These are phyloP conservation scores for Candida ponderosae DNA, from an alignment of 805 yeast species.

Conservation along the genomic window DNA sequence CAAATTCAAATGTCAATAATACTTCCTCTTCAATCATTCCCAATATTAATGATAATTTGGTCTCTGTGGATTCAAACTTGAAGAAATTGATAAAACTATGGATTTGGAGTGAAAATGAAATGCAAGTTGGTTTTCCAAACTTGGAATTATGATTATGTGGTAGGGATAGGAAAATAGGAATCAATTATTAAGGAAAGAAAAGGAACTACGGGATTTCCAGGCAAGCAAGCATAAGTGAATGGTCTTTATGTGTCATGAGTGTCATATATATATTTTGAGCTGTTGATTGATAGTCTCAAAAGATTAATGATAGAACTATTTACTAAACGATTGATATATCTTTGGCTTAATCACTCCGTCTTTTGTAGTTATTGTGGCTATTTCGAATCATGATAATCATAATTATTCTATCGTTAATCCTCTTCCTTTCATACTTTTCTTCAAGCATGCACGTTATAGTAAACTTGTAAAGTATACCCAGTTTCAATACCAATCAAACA, in stretches of 20 bases:
- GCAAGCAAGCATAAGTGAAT: too few species aligned
- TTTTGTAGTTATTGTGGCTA: not conserved
- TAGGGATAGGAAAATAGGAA: too few species aligned
- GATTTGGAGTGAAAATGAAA: constrained; percentile 54
- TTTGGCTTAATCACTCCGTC: constrained; percentile 1
- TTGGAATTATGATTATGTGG: constrained; percentile 20
- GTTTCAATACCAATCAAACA: constrained; percentile 47
- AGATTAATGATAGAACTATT: too few species aligned
- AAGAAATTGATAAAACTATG: constrained; percentile 52
- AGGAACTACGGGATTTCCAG: too few species aligned
- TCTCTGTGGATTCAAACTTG: constrained; percentile 24
- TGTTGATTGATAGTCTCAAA: too few species aligned
- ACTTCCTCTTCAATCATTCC: too few species aligned
- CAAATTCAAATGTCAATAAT: too few species aligned
- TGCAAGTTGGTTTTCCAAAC: constrained; percentile 27
- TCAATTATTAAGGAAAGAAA: too few species aligned
- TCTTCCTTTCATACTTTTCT: constrained; percentile 1
- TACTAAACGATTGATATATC: too few species aligned
- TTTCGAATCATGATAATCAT: not conserved
- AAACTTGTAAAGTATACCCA: constrained; percentile 37
- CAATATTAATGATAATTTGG: too few species aligned
- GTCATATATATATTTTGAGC: too few species aligned
- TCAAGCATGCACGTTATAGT: constrained; percentile 10
- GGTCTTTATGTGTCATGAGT: too few species aligned
- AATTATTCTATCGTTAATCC: not conserved